phyloP scores from a whole-genome alignment of 75 land plant species.

The Larix kaempferi region DNA sequence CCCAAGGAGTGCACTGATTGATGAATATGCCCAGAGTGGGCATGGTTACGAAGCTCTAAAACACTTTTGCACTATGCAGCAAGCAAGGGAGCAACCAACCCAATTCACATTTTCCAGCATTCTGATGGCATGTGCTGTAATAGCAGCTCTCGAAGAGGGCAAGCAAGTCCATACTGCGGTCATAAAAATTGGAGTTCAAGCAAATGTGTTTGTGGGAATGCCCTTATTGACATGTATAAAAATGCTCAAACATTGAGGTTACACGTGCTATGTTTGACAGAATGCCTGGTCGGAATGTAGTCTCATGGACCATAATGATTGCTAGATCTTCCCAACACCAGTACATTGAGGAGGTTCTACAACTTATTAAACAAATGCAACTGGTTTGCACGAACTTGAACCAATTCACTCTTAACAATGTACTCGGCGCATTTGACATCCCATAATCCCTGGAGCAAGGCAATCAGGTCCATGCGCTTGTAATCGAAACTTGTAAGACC shows the following conservation, averaged over 20 bases:
- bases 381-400: neutral
- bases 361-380: slow-evolving; percentile 22
- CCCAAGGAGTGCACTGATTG: slow-evolving; percentile 73
- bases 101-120: slow-evolving; percentile 50
- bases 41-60: slow-evolving; percentile 38
- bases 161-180: slow-evolving; percentile 45
- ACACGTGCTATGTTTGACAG: slow-evolving; percentile 41
- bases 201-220: slow-evolving; percentile 56
- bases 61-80: slow-evolving; percentile 42
- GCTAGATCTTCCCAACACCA: slow-evolving; percentile 31
- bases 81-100: slow-evolving; percentile 43
- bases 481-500: slow-evolving; percentile 23
- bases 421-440: slow-evolving; percentile 29
- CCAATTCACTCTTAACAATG: slow-evolving; percentile 23
- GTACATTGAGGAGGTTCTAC: slow-evolving; percentile 11
- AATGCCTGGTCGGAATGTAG: slow-evolving; percentile 50
- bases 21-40: slow-evolving; percentile 62
- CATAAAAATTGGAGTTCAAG: slow-evolving; percentile 34
- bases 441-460: slow-evolving; percentile 13
- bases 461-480: slow-evolving; percentile 28
- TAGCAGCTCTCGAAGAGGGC: slow-evolving; percentile 39
- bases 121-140: slow-evolving; percentile 51
- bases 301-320: slow-evolving; percentile 80
- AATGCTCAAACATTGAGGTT: slow-evolving; percentile 34
- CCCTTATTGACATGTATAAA: slow-evolving; percentile 62